Evolutionary conservation across 805 yeast genomes (phyloP).

Genomic region (Jamesozyma spencerorum): DNA sequence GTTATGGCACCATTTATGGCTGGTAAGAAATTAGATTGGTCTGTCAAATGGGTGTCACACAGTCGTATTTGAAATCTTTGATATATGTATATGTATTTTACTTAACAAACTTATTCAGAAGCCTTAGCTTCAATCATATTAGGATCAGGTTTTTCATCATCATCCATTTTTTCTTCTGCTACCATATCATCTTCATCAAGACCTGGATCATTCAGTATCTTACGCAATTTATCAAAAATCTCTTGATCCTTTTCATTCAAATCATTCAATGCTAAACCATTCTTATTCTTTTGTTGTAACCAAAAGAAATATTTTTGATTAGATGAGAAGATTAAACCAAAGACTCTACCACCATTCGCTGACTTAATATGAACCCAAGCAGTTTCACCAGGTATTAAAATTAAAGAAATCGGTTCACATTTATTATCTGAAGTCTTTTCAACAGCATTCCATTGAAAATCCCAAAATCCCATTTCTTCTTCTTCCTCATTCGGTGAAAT

Average conservation of each 20-base stretch:
- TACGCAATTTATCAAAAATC: conserved; percentile 41
- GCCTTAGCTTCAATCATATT: conserved; percentile 3
- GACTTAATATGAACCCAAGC: conserved; percentile 61
- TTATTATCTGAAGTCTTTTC: conserved; percentile 24
- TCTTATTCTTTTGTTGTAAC: conserved; percentile 64
- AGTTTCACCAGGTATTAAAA: conserved; percentile 80
- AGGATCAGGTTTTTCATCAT: conserved; percentile 13
- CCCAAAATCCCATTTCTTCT: conserved; percentile 28
- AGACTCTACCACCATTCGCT: conserved; percentile 69
- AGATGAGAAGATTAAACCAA: conserved; percentile 57
- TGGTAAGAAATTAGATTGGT: conserved; percentile 65
- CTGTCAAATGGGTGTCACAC: conserved; percentile 54
- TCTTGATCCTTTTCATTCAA: conserved; percentile 50
- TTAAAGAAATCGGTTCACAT: conserved; percentile 33
- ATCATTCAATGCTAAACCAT: conserved; percentile 36
- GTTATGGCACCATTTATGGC: conserved; percentile 80
- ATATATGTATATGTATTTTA: conserved; percentile 7
- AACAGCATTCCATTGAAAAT: conserved; percentile 27
- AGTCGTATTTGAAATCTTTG: too few species aligned
- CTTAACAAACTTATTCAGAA: conserved; percentile 1
- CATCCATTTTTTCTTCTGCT: conserved; percentile 6
- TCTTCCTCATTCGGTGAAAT: conserved; percentile 27
- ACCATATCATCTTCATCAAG: conserved; percentile 13
- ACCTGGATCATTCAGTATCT: conserved; percentile 35
- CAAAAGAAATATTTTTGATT: conserved; percentile 53